These are phyloP conservation scores for Cenchrus purpureus DNA, from an alignment of 176 grass and related monocot genomes.

Conservation along the genomic window DNA sequence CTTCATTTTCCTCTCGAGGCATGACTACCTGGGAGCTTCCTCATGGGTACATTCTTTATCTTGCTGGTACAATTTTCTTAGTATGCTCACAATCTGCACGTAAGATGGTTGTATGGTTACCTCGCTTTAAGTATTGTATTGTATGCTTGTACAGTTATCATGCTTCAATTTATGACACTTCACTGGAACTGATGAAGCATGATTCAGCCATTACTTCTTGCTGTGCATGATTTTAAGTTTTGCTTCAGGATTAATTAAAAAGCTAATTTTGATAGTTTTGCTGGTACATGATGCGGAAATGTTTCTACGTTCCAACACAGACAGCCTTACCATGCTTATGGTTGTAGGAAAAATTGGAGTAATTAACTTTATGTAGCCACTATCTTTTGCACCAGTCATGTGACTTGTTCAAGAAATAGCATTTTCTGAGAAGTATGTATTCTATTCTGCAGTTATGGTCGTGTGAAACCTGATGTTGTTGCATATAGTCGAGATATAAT, in stretches of 20 bases:
- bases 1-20: slow-evolving; percentile 97
- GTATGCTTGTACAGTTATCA: background rate
- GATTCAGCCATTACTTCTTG: background rate
- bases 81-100: too few species aligned
- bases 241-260: background rate
- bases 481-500: slow-evolving; percentile 98
- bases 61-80: slow-evolving; percentile 40
- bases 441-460: slow-evolving; percentile 79
- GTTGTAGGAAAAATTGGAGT: background rate
- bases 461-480: slow-evolving; percentile 94
- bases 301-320: background rate
- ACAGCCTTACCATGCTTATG: slow-evolving; percentile 10
- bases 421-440: slow-evolving; percentile 31
- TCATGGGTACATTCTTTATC: slow-evolving; percentile 70
- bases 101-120: too few species aligned
- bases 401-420: slow-evolving; percentile 29
- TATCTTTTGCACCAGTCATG: slow-evolving; percentile 1
- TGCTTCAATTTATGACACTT: slow-evolving; percentile 1
- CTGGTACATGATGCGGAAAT: background rate
- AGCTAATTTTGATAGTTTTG: slow-evolving; percentile 7
- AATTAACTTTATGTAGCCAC: background rate
- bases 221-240: background rate
- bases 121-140: slow-evolving; percentile 2
- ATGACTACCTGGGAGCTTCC: slow-evolving; percentile 99
- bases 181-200: slow-evolving; percentile 10